phyloP scores from a whole-genome alignment of 1,284 basidiomycete species.

The Malassezia yamatoensis region DNA sequence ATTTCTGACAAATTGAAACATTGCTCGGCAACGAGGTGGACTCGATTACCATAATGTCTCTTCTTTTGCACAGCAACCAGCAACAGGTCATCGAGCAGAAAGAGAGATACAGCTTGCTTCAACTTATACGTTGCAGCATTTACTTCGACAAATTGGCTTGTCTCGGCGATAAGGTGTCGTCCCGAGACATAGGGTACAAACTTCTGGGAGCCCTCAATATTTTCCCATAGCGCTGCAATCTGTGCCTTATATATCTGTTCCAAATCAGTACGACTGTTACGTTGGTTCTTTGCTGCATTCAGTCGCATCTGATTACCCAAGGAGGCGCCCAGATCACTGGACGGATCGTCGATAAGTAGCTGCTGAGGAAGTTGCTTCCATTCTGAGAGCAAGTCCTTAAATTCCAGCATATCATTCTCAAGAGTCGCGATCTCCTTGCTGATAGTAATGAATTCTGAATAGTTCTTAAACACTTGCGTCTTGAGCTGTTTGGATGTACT shows the following conservation, averaged over 20 bases:
- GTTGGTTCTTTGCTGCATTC: conserved; percentile 15
- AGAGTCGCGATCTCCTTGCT: conserved; percentile 93
- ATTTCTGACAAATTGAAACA: conserved; percentile 89
- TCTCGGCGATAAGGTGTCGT: conserved; percentile 77
- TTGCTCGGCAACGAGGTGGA: conserved; percentile 70
- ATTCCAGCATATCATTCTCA: conserved; percentile 94
- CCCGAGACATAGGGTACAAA: conserved; percentile 81
- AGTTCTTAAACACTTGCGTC: conserved; percentile 51
- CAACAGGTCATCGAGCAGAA: conserved; percentile 81
- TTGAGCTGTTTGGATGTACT: conserved; percentile 37
- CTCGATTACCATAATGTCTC: conserved; percentile 51
- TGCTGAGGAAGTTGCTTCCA: conserved; percentile 56
- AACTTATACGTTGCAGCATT: conserved; percentile 93
- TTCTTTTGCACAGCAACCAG: conserved; percentile 63
- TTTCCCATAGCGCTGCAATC: conserved; percentile 77
- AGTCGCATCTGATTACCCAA: background rate
- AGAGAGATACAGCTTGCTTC: conserved; percentile 73
- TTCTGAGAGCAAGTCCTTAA: conserved; percentile 84
- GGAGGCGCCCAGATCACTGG: conserved; percentile 1
- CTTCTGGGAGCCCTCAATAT: conserved; percentile 91
- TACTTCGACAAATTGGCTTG: conserved; percentile 70
- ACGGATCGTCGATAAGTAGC: conserved; percentile 33
- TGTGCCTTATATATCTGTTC: conserved; percentile 87
- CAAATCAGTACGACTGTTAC: conserved; percentile 56
- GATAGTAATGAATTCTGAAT: conserved; percentile 88